Conservation (phyloP, 345 rosid genomes). For the Tarenaya hassleriana region DNA sequence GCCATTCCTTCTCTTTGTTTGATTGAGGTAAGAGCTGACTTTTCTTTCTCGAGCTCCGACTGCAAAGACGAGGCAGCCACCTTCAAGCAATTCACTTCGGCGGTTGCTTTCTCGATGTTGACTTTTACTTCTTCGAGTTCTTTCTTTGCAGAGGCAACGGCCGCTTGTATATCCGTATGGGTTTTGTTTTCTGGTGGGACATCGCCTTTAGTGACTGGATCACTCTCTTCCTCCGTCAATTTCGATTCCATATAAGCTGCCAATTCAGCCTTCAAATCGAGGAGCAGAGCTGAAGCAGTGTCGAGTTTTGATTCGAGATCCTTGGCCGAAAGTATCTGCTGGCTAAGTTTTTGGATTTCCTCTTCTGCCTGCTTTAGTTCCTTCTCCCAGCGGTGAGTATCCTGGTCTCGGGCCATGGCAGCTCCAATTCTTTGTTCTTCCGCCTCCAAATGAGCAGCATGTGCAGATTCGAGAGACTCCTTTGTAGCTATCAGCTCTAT, state of each 20-base stretch:
- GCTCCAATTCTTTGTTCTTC: slow-evolving; percentile 91
- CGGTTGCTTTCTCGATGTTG: slow-evolving; percentile 61
- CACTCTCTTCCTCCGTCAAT: slow-evolving; percentile 37
- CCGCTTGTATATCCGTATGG: slow-evolving; percentile 50
- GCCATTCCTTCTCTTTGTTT: slow-evolving; percentile 91
- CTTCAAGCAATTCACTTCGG: slow-evolving; percentile 63
- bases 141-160: slow-evolving; percentile 59
- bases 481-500: slow-evolving; percentile 78
- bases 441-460: slow-evolving; percentile 88
- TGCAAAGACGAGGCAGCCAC: slow-evolving; percentile 57
- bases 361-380: slow-evolving; percentile 81
- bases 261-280: slow-evolving; percentile 75
- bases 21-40: slow-evolving; percentile 46
- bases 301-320: slow-evolving; percentile 71
- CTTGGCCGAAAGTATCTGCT: slow-evolving; percentile 57
- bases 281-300: slow-evolving; percentile 58
- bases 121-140: slow-evolving; percentile 74
- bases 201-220: slow-evolving; percentile 17
- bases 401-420: slow-evolving; percentile 80
- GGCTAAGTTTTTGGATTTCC: slow-evolving; percentile 58
- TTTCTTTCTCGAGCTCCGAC: slow-evolving; percentile 61
- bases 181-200: slow-evolving; percentile 29
- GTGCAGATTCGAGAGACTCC: slow-evolving; percentile 80
- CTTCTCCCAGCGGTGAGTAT: slow-evolving; percentile 79
- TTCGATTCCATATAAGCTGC: slow-evolving; percentile 76